These are phyloP conservation scores for Hanseniaspora guilliermondii DNA, from an alignment of 805 yeast genomes.

Conservation along the genomic window DNA sequence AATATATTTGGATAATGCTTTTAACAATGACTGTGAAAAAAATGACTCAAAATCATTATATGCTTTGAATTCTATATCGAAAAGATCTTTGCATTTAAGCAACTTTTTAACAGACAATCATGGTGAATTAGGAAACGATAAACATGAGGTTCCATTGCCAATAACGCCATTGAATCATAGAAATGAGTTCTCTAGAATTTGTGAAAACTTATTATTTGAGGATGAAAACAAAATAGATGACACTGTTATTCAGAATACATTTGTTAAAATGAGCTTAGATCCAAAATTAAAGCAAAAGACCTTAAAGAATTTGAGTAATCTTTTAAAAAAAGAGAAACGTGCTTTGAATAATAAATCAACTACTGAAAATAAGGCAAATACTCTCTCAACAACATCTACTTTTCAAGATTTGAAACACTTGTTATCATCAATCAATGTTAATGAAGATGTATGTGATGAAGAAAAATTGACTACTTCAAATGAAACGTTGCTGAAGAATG, in stretches of 20 bases:
- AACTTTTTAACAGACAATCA: conserved; percentile 15
- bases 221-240: conserved; percentile 17
- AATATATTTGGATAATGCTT: neutral
- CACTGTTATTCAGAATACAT: neutral
- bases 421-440: neutral
- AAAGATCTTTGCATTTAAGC: conserved; percentile 26
- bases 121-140: neutral
- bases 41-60: conserved; percentile 27
- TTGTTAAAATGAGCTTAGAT: conserved; percentile 11
- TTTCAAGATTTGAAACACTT: conserved; percentile 1
- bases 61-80: conserved; percentile 27
- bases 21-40: conserved; percentile 16
- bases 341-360: too few relatives aligned
- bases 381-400: neutral
- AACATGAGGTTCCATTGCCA: neutral
- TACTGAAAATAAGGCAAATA: neutral
- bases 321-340: neutral
- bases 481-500: neutral
- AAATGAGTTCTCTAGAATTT: conserved; percentile 24
- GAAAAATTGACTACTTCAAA: neutral
- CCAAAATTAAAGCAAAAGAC: conserved; percentile 12
- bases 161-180: neutral
- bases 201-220: conserved; percentile 25
- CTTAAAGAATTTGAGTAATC: neutral
- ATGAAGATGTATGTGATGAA: neutral